A percentile compares a stretch with the other conserved stretches of the same genome.
phyloP scores from a whole-genome alignment of 768 basidiomycete species.

The Xanthoconium purpureum region DNA sequence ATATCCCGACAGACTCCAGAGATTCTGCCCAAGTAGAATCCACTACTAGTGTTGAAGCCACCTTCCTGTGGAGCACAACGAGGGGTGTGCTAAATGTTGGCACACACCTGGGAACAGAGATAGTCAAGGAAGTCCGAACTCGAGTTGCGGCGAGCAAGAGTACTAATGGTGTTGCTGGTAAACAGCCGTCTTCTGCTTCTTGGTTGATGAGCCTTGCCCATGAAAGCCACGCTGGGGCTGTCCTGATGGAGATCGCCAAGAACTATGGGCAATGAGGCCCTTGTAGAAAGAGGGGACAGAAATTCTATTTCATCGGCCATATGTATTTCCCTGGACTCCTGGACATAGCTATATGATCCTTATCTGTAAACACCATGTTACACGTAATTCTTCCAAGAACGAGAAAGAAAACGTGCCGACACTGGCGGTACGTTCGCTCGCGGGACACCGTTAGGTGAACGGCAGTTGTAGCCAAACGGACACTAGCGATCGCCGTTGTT shows the following conservation, averaged over 20 bases:
- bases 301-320: background rate
- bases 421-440: no score
- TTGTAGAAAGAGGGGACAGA: background rate
- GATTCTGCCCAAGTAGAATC: conserved; percentile 8
- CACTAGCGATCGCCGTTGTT: no score
- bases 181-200: conserved; percentile 20
- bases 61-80: conserved; percentile 16
- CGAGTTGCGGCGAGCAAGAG: conserved; percentile 4
- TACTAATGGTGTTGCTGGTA: conserved; percentile 5
- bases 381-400: background rate
- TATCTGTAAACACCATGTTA: background rate
- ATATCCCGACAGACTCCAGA: conserved; percentile 8
- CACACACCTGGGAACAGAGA: conserved; percentile 16
- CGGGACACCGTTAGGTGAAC: no score
- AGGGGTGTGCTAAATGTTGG: conserved; percentile 16
- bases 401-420: background rate
- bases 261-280: background rate
- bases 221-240: conserved; percentile 23
- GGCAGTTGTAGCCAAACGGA: no score
- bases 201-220: conserved; percentile 25
- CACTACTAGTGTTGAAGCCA: background rate
- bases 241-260: conserved; percentile 21
- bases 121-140: conserved; percentile 22
- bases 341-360: background rate
- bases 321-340: background rate